A percentile compares a stretch with the other conserved stretches of the same genome.
phyloP scores from a whole-genome alignment of 2,329 filamentous ascomycete species.

The Gnomoniopsis smithogilvyi region DNA sequence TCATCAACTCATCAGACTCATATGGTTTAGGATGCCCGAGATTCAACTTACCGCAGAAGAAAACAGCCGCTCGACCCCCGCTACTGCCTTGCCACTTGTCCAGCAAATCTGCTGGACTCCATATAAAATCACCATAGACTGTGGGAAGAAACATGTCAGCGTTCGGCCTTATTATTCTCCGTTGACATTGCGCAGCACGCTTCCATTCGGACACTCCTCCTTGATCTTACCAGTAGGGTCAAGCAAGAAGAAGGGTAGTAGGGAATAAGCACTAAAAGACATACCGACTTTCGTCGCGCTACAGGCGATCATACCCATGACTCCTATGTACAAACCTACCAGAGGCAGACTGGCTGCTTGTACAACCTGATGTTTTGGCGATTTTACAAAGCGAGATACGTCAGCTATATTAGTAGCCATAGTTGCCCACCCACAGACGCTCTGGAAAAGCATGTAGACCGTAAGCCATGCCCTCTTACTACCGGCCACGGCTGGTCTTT shows the following conservation, averaged over 20 bases:
- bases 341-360: slow-evolving; percentile 19
- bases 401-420: slow-evolving; percentile 12
- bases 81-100: slow-evolving; percentile 22
- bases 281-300: slow-evolving; percentile 31
- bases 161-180: neutral
- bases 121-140: slow-evolving; percentile 24
- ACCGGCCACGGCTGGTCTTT: slow-evolving; percentile 17
- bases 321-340: slow-evolving; percentile 30
- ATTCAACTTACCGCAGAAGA: slow-evolving; percentile 22
- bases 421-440: neutral
- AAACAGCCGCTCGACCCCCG: slow-evolving; percentile 27
- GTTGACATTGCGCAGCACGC: too few relatives aligned
- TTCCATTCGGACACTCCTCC: too few relatives aligned
- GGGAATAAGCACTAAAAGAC: neutral
- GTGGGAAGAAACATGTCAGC: neutral
- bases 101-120: slow-evolving; percentile 28
- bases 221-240: too few relatives aligned
- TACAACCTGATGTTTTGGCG: slow-evolving; percentile 18
- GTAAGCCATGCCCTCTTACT: slow-evolving; percentile 16
- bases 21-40: too few relatives aligned
- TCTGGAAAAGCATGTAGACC: neutral
- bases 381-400: slow-evolving; percentile 21
- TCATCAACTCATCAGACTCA: too few relatives aligned
- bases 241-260: neutral
- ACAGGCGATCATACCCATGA: slow-evolving; percentile 43